Percentiles rank a stretch among this genome's conserved stretches.
These are phyloP conservation scores for Raffaelea albimanens DNA, from an alignment of 2,329 filamentous ascomycete species.

Conservation along the genomic window DNA sequence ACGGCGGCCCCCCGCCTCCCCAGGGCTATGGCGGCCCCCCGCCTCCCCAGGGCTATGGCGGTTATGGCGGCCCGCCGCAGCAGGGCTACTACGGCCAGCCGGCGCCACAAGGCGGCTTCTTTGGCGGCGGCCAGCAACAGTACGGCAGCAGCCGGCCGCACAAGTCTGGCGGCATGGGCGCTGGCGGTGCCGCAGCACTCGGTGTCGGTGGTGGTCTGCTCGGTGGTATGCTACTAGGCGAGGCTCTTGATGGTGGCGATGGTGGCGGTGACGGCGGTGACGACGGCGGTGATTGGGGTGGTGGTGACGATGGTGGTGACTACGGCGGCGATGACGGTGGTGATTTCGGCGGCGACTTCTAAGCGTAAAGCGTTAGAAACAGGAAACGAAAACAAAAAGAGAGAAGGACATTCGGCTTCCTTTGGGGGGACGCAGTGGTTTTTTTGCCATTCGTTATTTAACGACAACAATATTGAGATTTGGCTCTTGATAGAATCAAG, in stretches of 20 bases:
- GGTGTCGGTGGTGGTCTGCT: conserved; percentile 75
- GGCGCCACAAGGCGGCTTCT: conserved; percentile 19
- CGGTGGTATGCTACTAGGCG: conserved; percentile 63
- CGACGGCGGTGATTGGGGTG: conserved; percentile 10
- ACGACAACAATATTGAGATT: not conserved
- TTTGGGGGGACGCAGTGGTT: too few species aligned
- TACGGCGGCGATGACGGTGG: conserved; percentile 22
- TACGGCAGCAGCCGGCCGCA: conserved; percentile 27
- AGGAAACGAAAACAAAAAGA: not conserved
- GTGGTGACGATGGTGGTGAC: conserved; percentile 19
- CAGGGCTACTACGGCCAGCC: conserved; percentile 12
- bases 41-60: conserved; percentile 21
- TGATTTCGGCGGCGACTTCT: conserved; percentile 30
- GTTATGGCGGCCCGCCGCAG: conserved; percentile 13
- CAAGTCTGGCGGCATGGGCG: conserved; percentile 43
- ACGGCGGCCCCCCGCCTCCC: conserved; percentile 9
- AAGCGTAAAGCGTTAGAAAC: conserved; percentile 9
- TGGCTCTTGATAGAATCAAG: not conserved
- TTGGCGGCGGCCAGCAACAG: conserved; percentile 24
- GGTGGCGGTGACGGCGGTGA: conserved; percentile 40
- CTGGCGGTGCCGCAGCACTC: conserved; percentile 63
- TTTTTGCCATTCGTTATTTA: too few species aligned
- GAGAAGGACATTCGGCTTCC: too few species aligned
- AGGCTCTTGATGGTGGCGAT: conserved; percentile 55
- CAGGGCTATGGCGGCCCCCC: conserved; percentile 11